Evolutionary conservation across 2,329 filamentous ascomycete genomes (phyloP), one percentile per base, ranked within the genome.

Genomic region (Colletotrichum paranaense): DNA sequence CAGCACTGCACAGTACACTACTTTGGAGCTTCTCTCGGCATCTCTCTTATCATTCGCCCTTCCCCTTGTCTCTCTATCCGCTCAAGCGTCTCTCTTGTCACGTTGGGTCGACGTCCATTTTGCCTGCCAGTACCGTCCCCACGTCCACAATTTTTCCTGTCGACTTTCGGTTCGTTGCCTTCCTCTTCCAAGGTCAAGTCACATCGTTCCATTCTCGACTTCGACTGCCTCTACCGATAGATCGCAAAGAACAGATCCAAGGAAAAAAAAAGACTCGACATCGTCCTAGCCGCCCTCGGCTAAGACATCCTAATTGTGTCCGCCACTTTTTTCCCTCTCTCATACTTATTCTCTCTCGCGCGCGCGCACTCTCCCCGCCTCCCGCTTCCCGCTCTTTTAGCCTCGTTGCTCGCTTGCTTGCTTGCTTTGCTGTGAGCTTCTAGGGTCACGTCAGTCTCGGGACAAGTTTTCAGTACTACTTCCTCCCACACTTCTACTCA

Each of bases 131-230:
- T 67, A 49, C 68, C 57, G 67, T 74, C 72, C 62, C 72, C 72
- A 74, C 72, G 72, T 74, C 72, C 72, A 65, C 70, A 74, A 38
- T 74, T 74, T 74, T 74, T 74, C 72, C 62, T 65, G 59, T 62
- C 67, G 67, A 73, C 70, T 73, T 64, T 62, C 57, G 53, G 62
- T 38, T 65, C 53, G 60, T 56, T 28, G 62, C 56, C 55, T 73
- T 56, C 59, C 46, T 69, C 70, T 62, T 70, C 46, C 42, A 66
- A 64, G 46, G 66, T 49, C 66, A 57, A 63, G 58, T 53, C 65
- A 62, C 55, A 60, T 70, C 70, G 67, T 65, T 60, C 28, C 55
- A 70, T 62, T 60, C 67, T 49, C 42, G 42, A 49, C 42, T 49
- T 22, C 42, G 42, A 49, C 19, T 22, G 19, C 42, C 19, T 49